Percentiles rank a stretch among this genome's conserved stretches.
Evolutionary conservation across 108 stramenopile genomes (phyloP).

Genomic region (Conticribra weissflogii): DNA sequence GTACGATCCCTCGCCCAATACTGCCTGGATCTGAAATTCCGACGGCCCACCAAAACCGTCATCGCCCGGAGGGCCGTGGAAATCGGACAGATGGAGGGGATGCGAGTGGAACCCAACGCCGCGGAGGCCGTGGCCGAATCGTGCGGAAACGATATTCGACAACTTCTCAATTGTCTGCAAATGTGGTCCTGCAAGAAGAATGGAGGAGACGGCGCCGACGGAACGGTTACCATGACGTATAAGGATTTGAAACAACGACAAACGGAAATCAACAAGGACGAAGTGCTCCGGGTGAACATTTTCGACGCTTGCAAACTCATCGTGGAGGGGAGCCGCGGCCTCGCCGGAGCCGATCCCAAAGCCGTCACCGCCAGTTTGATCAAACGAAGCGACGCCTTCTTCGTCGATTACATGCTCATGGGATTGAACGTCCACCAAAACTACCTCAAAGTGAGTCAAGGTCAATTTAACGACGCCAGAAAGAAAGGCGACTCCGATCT

Average conservation of each 20-base stretch:
- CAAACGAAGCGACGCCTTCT: constrained; percentile 92
- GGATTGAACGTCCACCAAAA: constrained; percentile 95
- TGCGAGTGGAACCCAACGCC: constrained; percentile 87
- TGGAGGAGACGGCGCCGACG: constrained; percentile 14
- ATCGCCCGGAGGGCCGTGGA: constrained; percentile 82
- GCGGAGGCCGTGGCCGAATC: constrained; percentile 95
- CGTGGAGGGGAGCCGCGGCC: constrained; percentile 76
- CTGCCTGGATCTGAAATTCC: constrained; percentile 92
- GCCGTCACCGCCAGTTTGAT: constrained; percentile 60
- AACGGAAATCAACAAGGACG: constrained; percentile 81
- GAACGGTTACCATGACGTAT: constrained; percentile 89
- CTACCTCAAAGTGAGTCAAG: constrained; percentile 77
- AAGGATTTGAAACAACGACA: constrained; percentile 79
- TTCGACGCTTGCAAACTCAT: constrained; percentile 91
- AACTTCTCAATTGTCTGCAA: constrained; percentile 93
- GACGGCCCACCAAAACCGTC: constrained; percentile 77
- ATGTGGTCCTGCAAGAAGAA: constrained; percentile 91
- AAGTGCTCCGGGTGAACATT: constrained; percentile 86
- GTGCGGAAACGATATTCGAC: constrained; percentile 96
- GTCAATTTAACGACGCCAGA: constrained; percentile 50
- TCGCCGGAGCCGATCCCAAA: constrained; percentile 60
- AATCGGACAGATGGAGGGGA: constrained; percentile 83
- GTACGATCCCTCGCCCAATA: constrained; percentile 86
- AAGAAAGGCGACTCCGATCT: constrained; percentile 55
- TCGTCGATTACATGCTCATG: constrained; percentile 94